Conservation (phyloP, 2,329 filamentous ascomycete genomes). For the Botrytis cinerea region DNA sequence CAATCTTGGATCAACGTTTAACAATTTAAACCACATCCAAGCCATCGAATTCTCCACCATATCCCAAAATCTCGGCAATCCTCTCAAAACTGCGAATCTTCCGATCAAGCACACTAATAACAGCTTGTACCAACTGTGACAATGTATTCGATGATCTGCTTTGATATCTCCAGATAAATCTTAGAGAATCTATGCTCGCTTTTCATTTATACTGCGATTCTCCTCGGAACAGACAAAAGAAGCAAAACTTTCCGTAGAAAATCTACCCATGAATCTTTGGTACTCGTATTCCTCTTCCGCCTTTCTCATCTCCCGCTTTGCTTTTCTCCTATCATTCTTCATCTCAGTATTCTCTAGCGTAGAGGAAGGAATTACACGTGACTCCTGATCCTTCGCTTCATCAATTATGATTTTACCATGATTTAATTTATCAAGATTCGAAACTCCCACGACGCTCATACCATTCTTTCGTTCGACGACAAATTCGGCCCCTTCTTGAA, state of each 20-base stretch:
- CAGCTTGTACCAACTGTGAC: neutral
- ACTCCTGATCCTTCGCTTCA: too few relatives aligned
- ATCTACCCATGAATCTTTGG: neutral
- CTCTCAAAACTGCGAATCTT: neutral
- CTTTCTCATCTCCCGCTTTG: neutral
- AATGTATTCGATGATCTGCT: neutral
- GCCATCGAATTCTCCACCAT: neutral
- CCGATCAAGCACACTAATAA: neutral
- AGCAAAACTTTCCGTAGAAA: neutral
- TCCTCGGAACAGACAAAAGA: neutral
- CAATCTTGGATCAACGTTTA: neutral
- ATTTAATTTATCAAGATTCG: neutral
- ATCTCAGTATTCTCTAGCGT: neutral
- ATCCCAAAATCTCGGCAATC: neutral
- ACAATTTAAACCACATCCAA: neutral
- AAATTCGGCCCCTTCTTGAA: neutral
- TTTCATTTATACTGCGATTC: too few relatives aligned
- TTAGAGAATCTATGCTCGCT: too few relatives aligned
- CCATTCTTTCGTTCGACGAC: neutral
- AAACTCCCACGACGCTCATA: neutral
- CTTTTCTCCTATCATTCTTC: neutral
- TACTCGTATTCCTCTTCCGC: neutral
- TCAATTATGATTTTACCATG: neutral
- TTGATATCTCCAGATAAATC: neutral
- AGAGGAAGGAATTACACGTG: neutral